A percentile compares a stretch with the other conserved stretches of the same genome.
Conservation (phyloP, 2,329 filamentous ascomycete genomes). For the Sporothrix mexicana region DNA sequence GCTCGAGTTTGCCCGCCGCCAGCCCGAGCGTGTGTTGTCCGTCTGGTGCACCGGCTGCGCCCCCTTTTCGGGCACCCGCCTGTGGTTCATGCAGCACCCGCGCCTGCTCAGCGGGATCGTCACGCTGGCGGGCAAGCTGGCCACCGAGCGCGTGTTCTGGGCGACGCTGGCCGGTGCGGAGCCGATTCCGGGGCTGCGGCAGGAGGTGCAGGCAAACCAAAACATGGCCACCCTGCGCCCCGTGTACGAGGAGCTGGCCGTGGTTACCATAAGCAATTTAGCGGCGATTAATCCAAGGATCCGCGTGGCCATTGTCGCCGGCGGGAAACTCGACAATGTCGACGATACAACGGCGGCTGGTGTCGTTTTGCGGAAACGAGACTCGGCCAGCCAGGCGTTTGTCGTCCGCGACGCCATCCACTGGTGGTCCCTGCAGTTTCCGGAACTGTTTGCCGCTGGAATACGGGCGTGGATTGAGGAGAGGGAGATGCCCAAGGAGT, state of each 20-base stretch:
- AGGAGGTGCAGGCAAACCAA: background rate
- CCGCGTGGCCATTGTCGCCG: slow-evolving; percentile 21
- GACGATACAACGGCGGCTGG: background rate
- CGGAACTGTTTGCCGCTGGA: slow-evolving; percentile 23
- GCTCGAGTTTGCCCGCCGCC: slow-evolving; percentile 3
- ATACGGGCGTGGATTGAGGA: slow-evolving; percentile 25
- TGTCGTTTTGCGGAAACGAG: background rate
- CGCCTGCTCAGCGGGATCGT: slow-evolving; percentile 23
- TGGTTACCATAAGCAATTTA: background rate
- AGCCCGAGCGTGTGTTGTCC: background rate
- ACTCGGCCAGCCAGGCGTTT: slow-evolving; percentile 2
- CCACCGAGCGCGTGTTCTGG: slow-evolving; percentile 15
- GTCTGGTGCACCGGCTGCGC: slow-evolving; percentile 28
- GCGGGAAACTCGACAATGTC: slow-evolving; percentile 20
- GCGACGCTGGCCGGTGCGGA: slow-evolving; percentile 14
- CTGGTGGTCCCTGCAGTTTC: slow-evolving; percentile 28
- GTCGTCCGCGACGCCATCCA: slow-evolving; percentile 25
- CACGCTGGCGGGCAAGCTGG: slow-evolving; percentile 1
- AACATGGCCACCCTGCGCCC: background rate
- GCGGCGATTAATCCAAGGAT: background rate
- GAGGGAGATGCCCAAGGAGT: slow-evolving; percentile 19
- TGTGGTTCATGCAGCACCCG: slow-evolving; percentile 24
- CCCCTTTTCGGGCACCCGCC: slow-evolving; percentile 13
- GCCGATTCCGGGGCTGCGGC: slow-evolving; percentile 10
- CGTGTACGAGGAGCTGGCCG: slow-evolving; percentile 11